Percentiles rank a stretch among this genome's conserved stretches.
These are phyloP conservation scores for Euphorbia pulcherrima DNA, from an alignment of 345 rosid genomes.

Conservation along the genomic window DNA sequence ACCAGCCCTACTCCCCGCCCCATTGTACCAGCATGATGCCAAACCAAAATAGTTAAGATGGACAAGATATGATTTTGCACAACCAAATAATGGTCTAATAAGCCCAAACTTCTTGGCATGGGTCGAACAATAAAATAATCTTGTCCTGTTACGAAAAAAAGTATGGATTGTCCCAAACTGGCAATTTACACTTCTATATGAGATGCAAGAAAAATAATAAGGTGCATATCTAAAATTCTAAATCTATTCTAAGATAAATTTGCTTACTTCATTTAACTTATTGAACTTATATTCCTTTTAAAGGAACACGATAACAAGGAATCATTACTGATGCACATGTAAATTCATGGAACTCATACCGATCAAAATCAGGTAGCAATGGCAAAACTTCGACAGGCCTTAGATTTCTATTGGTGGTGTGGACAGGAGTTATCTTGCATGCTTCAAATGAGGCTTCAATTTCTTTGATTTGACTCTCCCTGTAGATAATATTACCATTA, in stretches of 20 bases:
- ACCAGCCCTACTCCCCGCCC: background rate
- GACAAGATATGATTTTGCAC: background rate
- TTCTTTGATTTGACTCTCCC: conserved; percentile 90
- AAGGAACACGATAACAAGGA: background rate
- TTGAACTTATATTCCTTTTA: too few species aligned
- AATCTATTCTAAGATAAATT: background rate
- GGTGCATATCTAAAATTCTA: background rate
- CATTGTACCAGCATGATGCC: background rate
- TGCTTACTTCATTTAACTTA: background rate
- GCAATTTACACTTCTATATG: background rate
- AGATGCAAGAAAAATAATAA: background rate
- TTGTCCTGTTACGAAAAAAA: background rate
- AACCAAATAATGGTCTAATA: background rate
- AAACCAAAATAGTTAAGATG: background rate
- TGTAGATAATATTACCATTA: conserved; percentile 29
- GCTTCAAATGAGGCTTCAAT: conserved; percentile 87
- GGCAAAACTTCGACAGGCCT: conserved; percentile 75
- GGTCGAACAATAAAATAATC: background rate
- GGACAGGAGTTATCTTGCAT: conserved; percentile 70
- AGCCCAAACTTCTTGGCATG: background rate
- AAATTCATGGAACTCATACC: conserved; percentile 48
- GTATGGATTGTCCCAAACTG: background rate
- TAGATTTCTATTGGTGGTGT: conserved; percentile 77
- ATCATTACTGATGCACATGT: background rate
- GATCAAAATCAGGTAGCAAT: conserved; percentile 76